A percentile compares a stretch with the other conserved stretches of the same genome.
phyloP scores from a whole-genome alignment of 345 rosid genomes.

The Populus davidiana region DNA sequence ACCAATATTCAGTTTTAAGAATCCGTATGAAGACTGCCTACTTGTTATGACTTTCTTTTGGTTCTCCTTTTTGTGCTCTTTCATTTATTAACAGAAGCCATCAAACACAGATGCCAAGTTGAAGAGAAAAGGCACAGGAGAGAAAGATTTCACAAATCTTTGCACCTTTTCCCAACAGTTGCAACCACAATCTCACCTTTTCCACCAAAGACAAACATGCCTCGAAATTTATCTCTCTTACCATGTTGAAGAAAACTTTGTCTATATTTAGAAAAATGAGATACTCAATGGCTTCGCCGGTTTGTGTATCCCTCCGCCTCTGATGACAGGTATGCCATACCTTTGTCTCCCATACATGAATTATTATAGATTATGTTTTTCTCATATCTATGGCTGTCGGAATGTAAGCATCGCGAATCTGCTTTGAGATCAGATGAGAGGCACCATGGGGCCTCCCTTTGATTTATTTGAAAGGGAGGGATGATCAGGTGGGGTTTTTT shows the following conservation, averaged over 20 bases:
- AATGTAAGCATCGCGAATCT: conserved; percentile 42
- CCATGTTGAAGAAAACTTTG: conserved; percentile 33
- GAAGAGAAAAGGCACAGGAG: conserved; percentile 56
- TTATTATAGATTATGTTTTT: conserved; percentile 30
- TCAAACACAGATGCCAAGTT: conserved; percentile 51
- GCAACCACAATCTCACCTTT: conserved; percentile 59
- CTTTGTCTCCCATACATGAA: conserved; percentile 22
- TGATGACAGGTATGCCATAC: conserved; percentile 37
- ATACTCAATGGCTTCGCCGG: conserved; percentile 7
- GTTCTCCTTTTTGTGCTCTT: conserved; percentile 37
- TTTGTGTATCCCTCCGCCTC: conserved; percentile 33
- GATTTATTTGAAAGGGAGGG: conserved; percentile 34
- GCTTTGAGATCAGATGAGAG: conserved; percentile 45
- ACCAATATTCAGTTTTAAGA: conserved; percentile 49
- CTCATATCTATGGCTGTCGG: conserved; percentile 38
- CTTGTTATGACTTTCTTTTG: conserved; percentile 44
- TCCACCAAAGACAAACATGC: conserved; percentile 45
- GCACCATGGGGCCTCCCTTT: conserved; percentile 35
- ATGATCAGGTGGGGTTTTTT: conserved; percentile 31
- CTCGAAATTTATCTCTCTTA: conserved; percentile 29
- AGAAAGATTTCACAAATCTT: conserved; percentile 77
- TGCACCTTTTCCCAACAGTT: conserved; percentile 72
- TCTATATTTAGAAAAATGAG: conserved; percentile 26
- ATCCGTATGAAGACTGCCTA: conserved; percentile 69
- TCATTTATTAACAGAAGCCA: conserved; percentile 46